Base-by-base conservation (phyloP, 2,329 filamentous ascomycete genomes). In the Cladophialophora chaetospira region DNA sequence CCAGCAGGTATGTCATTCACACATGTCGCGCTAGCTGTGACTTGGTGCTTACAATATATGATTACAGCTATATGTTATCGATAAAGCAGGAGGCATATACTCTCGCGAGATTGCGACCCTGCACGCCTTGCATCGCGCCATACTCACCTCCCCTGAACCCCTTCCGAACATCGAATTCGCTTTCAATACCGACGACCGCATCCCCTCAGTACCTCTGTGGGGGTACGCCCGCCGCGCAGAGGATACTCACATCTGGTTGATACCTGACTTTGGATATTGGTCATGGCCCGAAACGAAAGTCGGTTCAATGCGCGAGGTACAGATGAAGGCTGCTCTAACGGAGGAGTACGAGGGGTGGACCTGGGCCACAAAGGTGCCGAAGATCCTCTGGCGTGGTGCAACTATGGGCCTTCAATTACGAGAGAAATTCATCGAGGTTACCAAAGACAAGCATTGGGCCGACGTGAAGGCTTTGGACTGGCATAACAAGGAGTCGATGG, bases 241-340 rank as follows among this genome's bases (percentile, higher is more conserved):
- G n/a, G 71, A 77, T 29, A 66, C 66, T 5, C 66, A 71, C 11
- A 68, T 72, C 40, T 81, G 79, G 79, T 67, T 81, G 17, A 80
- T 81, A 67, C 79, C 79, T 0, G 79, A 82, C 62, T 82, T 81
- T 61, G 79, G 77, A 29, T 80, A 78, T 68, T 82, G 77, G 76
- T 71, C 75, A 6, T 81, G 77, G 78, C 78, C 78, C 2, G 77
- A 79, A 56, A 74, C 76, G 15, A 71, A 73, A 55, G 73, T 75
- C 19, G 73, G 76, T 2, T 67, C 74, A 4, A 77, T 78, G 64
- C 68, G 70, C n/a, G 73, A 77, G 54, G 70, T 77, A 26, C 70
- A 73, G 45, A 55, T 59, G 53, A 65, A 61, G 53, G 60, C 62
- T 21, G 45, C 50, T 3, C 29, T 43, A 29, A 50, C 48, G 10